phyloP scores from a whole-genome alignment of 2,329 filamentous ascomycete species.

The Proliferodiscus dingleyae region DNA sequence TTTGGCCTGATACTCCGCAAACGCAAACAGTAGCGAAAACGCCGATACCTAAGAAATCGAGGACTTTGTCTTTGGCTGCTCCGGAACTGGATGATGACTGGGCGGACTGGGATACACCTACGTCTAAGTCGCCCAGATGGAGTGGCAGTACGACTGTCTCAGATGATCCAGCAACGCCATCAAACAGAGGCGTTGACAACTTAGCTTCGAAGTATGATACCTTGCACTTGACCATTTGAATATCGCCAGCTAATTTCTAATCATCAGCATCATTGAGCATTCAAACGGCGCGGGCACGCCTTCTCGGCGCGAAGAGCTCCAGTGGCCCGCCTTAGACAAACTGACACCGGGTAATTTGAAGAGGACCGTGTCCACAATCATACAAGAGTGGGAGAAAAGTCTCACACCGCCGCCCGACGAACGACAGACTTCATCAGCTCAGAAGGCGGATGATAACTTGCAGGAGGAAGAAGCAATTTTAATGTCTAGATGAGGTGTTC shows the following conservation, averaged over 20 bases:
- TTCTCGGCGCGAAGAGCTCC: slow-evolving; percentile 33
- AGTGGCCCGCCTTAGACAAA: slow-evolving; percentile 40
- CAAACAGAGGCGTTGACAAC: slow-evolving; percentile 18
- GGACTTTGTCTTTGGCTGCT: slow-evolving; percentile 21
- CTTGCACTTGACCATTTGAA: slow-evolving; percentile 3
- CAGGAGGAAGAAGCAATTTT: slow-evolving; percentile 28
- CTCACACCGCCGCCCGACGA: slow-evolving; percentile 47
- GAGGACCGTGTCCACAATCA: slow-evolving; percentile 75
- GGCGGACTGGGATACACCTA: slow-evolving; percentile 58
- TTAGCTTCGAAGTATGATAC: slow-evolving; percentile 24
- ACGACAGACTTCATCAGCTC: not conserved
- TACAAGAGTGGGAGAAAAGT: slow-evolving; percentile 88
- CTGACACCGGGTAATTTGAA: slow-evolving; percentile 66
- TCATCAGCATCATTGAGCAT: slow-evolving; percentile 18
- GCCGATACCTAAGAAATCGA: slow-evolving; percentile 19
- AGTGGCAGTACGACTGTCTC: slow-evolving; percentile 44
- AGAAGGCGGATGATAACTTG: slow-evolving; percentile 1
- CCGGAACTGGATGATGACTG: slow-evolving; percentile 43
- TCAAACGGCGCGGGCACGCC: slow-evolving; percentile 14
- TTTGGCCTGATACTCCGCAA: slow-evolving; percentile 16
- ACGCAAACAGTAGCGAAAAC: slow-evolving; percentile 13
- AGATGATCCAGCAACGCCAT: slow-evolving; percentile 25
- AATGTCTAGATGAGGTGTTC: slow-evolving; percentile 18
- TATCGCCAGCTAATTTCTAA: slow-evolving; percentile 12
- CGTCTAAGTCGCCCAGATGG: slow-evolving; percentile 54